phyloP scores from a whole-genome alignment of 2,329 filamentous ascomycete species.

The Aspergillus neotritici region DNA sequence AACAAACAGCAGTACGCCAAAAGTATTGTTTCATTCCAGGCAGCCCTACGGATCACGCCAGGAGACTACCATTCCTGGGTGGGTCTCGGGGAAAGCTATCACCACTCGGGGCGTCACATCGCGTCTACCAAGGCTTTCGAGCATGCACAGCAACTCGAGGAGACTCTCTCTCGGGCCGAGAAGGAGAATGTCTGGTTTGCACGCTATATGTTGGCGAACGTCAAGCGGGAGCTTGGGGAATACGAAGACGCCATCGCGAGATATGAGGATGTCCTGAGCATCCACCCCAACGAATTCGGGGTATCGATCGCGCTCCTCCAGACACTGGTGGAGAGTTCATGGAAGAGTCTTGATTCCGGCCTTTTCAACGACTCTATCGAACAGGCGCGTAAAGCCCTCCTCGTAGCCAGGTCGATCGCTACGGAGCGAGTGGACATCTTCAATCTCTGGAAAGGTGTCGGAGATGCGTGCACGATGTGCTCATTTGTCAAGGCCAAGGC shows the following conservation, averaged over 20 bases:
- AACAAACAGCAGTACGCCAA: conserved; percentile 88
- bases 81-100: conserved; percentile 93
- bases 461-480: conserved; percentile 81
- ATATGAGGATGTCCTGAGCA: conserved; percentile 66
- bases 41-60: conserved; percentile 75
- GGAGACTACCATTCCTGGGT: conserved; percentile 94
- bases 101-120: conserved; percentile 86
- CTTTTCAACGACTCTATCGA: conserved; percentile 77
- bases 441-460: conserved; percentile 92
- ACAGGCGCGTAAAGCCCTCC: conserved; percentile 63
- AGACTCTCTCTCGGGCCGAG: conserved; percentile 50
- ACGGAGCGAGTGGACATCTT: conserved; percentile 64
- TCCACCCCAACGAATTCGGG: conserved; percentile 70
- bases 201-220: conserved; percentile 92
- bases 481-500: conserved; percentile 67
- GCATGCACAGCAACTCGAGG: conserved; percentile 72
- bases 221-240: conserved; percentile 85
- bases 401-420: conserved; percentile 59
- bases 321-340: conserved; percentile 75
- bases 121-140: conserved; percentile 89
- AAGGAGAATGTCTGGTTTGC: conserved; percentile 83
- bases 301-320: conserved; percentile 84
- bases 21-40: conserved; percentile 86
- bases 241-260: conserved; percentile 75
- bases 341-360: conserved; percentile 71